These are phyloP conservation scores for Ampelocalamus luodianensis DNA, from an alignment of 176 grass and related monocot species.

Conservation along the genomic window DNA sequence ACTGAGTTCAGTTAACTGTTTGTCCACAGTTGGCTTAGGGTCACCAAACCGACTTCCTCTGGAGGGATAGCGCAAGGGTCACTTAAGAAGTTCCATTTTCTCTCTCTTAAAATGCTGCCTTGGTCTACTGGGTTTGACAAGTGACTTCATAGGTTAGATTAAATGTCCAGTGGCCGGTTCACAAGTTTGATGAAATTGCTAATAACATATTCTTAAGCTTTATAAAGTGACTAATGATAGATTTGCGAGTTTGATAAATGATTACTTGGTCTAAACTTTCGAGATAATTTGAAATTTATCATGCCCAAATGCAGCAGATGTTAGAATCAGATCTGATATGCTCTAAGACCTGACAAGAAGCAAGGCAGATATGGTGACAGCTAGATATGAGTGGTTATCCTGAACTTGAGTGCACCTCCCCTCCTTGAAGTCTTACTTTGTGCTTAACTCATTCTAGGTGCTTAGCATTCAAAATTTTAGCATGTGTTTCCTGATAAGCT, in stretches of 20 bases:
- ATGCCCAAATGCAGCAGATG: too few species aligned
- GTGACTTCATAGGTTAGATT: neutral
- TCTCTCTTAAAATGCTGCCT: neutral
- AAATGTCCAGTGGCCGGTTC: slow-evolving; percentile 1
- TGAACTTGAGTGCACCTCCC: too few species aligned
- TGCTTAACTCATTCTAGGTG: neutral
- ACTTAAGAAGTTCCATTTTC: too few species aligned
- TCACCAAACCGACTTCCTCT: too few species aligned
- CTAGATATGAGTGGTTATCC: too few species aligned
- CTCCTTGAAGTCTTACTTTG: neutral
- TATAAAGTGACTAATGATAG: neutral
- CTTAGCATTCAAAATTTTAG: neutral
- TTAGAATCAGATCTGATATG: too few species aligned
- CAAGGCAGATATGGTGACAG: too few species aligned
- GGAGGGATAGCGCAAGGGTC: too few species aligned
- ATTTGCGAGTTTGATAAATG: too few species aligned
- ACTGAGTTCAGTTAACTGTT: neutral
- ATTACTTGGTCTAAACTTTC: too few species aligned
- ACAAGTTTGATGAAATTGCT: neutral
- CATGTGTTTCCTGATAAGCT: neutral
- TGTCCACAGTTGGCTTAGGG: neutral
- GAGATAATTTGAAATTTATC: too few species aligned
- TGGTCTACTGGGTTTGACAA: neutral
- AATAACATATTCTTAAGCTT: neutral
- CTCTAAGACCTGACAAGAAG: too few species aligned